Evolutionary conservation across 352 stramenopile species (phyloP).

Genomic region (Phytophthora ramorum): DNA sequence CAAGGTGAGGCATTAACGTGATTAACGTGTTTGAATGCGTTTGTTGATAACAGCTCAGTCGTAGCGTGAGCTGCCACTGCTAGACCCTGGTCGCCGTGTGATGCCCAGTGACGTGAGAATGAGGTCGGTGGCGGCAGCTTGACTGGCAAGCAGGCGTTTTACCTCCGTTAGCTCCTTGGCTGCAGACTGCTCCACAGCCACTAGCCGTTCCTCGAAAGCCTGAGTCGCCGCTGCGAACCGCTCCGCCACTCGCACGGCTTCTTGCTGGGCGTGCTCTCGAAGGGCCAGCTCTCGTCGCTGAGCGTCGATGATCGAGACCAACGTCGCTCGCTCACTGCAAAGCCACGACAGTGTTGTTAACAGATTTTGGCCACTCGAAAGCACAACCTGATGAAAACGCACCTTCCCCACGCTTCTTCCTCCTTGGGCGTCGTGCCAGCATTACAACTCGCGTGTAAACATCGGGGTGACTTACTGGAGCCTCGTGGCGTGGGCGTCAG

Average conservation of each 20-base stretch:
- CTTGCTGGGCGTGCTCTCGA: conserved; percentile 58
- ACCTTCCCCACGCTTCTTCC: conserved; percentile 56
- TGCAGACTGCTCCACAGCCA: conserved; percentile 52
- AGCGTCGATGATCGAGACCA: conserved; percentile 67
- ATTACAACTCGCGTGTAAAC: conserved; percentile 7
- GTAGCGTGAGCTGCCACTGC: conserved; percentile 20
- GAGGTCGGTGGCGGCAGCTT: conserved; percentile 54
- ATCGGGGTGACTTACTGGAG: conserved; percentile 18
- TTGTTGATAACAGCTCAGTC: conserved; percentile 11
- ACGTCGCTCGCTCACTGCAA: conserved; percentile 57
- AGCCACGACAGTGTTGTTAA: background rate
- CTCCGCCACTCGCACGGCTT: conserved; percentile 60
- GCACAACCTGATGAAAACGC: background rate
- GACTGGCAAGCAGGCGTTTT: conserved; percentile 48
- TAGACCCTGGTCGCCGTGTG: conserved; percentile 21
- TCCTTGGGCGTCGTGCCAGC: conserved; percentile 20
- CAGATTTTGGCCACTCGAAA: background rate
- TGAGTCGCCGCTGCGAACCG: conserved; percentile 62
- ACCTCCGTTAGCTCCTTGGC: conserved; percentile 53
- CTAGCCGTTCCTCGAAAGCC: conserved; percentile 63
- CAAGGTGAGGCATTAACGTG: conserved; percentile 4
- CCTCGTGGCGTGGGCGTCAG: conserved; percentile 6
- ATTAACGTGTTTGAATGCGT: background rate
- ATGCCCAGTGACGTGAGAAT: conserved; percentile 64
- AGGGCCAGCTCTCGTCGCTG: conserved; percentile 65